A percentile compares a stretch with the other conserved stretches of the same genome.
These are phyloP conservation scores for Astragalus glycyphyllos DNA, from an alignment of 306 rosid genomes.

Conservation along the genomic window DNA sequence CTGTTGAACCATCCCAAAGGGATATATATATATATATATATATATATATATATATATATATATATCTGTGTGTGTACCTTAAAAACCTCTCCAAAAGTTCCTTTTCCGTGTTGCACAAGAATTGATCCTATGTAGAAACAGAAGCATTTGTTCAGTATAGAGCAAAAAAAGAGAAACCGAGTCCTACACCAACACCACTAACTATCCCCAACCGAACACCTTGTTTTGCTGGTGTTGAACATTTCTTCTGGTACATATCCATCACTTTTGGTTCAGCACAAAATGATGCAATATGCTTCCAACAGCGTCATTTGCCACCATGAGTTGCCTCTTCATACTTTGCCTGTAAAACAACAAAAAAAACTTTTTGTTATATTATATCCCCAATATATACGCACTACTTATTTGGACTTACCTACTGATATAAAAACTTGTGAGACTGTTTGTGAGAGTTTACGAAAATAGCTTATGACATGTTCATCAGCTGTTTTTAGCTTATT, in stretches of 20 bases:
- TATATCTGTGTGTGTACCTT: too few species aligned
- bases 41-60: too few species aligned
- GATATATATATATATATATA: too few species aligned
- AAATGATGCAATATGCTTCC: constrained; percentile 87
- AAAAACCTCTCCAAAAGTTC: constrained; percentile 78
- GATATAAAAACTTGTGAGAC: too few species aligned
- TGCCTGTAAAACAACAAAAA: constrained; percentile 43
- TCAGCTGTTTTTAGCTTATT: too few species aligned
- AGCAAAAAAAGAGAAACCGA: constrained; percentile 69
- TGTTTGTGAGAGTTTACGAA: too few species aligned
- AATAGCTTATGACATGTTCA: too few species aligned
- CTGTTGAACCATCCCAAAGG: background rate
- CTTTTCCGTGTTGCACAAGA: constrained; percentile 64
- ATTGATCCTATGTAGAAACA: constrained; percentile 74
- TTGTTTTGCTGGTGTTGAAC: constrained; percentile 59
- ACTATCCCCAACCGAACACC: constrained; percentile 74
- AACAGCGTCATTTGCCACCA: constrained; percentile 88
- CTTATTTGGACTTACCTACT: too few species aligned
- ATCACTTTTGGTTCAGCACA: constrained; percentile 84
- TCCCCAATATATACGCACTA: too few species aligned
- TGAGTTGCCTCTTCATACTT: constrained; percentile 95
- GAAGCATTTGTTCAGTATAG: constrained; percentile 72
- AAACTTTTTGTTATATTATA: background rate
- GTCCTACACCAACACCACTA: constrained; percentile 84
- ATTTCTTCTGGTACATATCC: constrained; percentile 68